phyloP scores from a whole-genome alignment of 352 stramenopile species.

The Aphanomyces stellatus region DNA sequence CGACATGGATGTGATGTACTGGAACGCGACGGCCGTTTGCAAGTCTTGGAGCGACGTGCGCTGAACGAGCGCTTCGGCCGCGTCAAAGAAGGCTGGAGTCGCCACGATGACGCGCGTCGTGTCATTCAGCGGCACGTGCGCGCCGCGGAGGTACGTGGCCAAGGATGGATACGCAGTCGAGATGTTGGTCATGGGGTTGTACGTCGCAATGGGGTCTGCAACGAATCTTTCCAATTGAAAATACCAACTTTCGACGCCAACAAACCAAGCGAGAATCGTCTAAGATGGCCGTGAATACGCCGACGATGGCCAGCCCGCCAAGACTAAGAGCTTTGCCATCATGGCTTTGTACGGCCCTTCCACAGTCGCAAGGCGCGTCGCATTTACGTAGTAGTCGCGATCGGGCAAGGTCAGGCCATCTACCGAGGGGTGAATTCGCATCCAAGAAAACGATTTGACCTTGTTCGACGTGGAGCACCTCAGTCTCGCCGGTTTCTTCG shows the following conservation, averaged over 20 bases:
- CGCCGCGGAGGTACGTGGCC: conserved; percentile 40
- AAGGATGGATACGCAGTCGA: conserved; percentile 48
- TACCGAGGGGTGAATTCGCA: too few relatives aligned
- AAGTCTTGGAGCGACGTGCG: conserved; percentile 37
- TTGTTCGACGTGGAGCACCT: conserved; percentile 78
- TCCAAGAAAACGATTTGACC: too few relatives aligned
- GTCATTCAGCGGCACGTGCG: conserved; percentile 27
- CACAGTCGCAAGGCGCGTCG: conserved; percentile 65
- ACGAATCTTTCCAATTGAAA: conserved; percentile 84
- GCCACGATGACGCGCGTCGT: conserved; percentile 44
- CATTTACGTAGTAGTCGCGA: conserved; percentile 89
- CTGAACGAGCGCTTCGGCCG: conserved; percentile 40
- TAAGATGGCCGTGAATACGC: too few relatives aligned
- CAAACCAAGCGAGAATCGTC: too few relatives aligned
- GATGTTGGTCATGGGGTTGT: conserved; percentile 82
- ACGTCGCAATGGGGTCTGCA: conserved; percentile 80
- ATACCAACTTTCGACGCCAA: conserved; percentile 81
- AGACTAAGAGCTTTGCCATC: conserved; percentile 60
- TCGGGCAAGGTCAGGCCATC: conserved; percentile 82
- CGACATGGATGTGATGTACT: conserved; percentile 40
- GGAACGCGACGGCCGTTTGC: conserved; percentile 41
- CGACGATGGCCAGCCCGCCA: conserved; percentile 47
- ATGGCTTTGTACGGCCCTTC: conserved; percentile 62
- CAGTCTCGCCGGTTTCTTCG: conserved; percentile 73
- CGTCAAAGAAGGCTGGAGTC: conserved; percentile 45